Percentiles rank a stretch among this genome's conserved stretches.
These are phyloP conservation scores for Alternaria arborescens DNA, from an alignment of 2,329 filamentous ascomycete species.

Conservation along the genomic window DNA sequence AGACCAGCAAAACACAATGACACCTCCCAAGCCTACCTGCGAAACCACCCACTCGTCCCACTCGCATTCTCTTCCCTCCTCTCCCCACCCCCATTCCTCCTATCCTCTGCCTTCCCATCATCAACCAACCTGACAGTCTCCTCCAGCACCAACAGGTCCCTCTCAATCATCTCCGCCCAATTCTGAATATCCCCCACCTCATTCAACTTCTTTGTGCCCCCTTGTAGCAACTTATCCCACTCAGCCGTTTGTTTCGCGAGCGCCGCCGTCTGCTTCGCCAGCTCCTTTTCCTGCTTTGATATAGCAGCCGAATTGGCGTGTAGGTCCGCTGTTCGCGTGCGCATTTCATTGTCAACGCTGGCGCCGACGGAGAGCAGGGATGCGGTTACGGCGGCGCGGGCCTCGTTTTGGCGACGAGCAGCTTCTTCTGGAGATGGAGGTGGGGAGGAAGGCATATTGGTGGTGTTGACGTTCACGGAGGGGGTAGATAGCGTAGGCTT, in stretches of 20 bases:
- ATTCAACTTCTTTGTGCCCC: constrained; percentile 72
- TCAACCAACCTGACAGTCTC: constrained; percentile 52
- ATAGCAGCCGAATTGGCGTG: constrained; percentile 74
- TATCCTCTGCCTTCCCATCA: constrained; percentile 17
- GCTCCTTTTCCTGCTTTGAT: constrained; percentile 71
- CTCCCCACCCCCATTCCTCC: constrained; percentile 22
- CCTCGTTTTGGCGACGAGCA: constrained; percentile 55
- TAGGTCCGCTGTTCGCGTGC: constrained; percentile 72
- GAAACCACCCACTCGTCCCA: constrained; percentile 35
- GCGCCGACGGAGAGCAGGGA: constrained; percentile 67
- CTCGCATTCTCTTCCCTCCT: constrained; percentile 36
- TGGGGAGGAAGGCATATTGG: constrained; percentile 41
- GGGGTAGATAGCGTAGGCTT: no score
- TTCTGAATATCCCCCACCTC: constrained; percentile 85
- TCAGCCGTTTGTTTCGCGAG: constrained; percentile 71
- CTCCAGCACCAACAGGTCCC: constrained; percentile 52
- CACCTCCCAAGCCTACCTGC: background rate
- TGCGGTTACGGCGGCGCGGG: constrained; percentile 60
- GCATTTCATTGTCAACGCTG: constrained; percentile 73
- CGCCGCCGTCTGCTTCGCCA: constrained; percentile 66
- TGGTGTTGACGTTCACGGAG: background rate
- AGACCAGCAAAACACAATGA: background rate
- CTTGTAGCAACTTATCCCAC: constrained; percentile 69
- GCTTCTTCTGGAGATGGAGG: constrained; percentile 33
- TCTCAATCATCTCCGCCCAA: constrained; percentile 81